Base-by-base conservation (phyloP, 1,284 basidiomycete species). In the Amylostereum chailletii region DNA sequence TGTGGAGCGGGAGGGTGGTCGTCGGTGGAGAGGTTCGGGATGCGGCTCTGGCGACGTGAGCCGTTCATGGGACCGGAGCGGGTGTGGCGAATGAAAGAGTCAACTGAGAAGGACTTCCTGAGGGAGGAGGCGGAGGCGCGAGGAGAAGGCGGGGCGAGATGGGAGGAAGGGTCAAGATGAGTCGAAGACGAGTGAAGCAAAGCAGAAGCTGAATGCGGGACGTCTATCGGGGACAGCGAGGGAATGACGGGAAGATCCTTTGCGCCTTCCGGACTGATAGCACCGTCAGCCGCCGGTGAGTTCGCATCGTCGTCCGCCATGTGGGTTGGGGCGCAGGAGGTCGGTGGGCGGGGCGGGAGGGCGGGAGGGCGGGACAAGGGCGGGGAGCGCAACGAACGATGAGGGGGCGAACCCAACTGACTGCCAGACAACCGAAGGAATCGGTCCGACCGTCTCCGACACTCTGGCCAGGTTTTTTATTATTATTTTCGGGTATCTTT, bases 91-190 rank as follows among this genome's bases (percentile, higher is more conserved):
- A 77, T 73, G 62, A 87, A 83, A 6, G 86, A 88, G 63, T 88
- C 86, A 52, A 81, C 83, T 29, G 86, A 88, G 53, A 84, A 65
- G 29, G 84, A 84, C 66, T 87, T 87, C 56, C 81, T 74, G 47
- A 86, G 72, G 53, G 59, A 66, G 48, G 69, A 65, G 30, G 71
- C 60, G 30, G 58, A 51, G 33, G 57, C 54, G 42, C 57, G 47
- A 11, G 56, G 54, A 42, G 58, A 58, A 46, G 56, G 51, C 52
- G 58, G 57, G 39, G 55, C 57, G 56, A 48, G 59, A 53, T 46
- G 10, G 26, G 49, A 46, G 29, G 66, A 65, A 45, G 63, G 65
- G 52, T 64, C 58, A 52, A 65, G 63, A 40, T 65, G 56, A 51
- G 70, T 62, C 57, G 64, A 65, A 30, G 65, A 68, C 47, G 62